These are phyloP conservation scores for Alternaria atra DNA, from an alignment of 2,329 filamentous ascomycete species.

Conservation along the genomic window DNA sequence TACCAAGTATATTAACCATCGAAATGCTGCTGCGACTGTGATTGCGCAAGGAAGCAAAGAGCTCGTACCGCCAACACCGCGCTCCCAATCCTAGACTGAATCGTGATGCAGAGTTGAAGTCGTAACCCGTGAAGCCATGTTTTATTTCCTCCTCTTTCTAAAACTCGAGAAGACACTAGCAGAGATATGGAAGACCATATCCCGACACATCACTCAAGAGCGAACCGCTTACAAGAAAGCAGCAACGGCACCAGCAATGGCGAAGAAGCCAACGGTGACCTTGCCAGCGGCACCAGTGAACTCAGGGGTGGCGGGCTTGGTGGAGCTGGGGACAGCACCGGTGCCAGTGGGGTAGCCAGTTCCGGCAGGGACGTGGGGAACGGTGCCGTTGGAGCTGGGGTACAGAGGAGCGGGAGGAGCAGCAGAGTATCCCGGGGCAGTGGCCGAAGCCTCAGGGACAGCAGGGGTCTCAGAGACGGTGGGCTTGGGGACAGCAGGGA, in stretches of 20 bases:
- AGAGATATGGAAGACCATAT: constrained; percentile 7
- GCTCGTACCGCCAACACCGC: constrained; percentile 39
- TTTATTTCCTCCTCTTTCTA: constrained; percentile 26
- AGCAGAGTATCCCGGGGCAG: constrained; percentile 16
- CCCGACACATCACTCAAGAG: constrained; percentile 25
- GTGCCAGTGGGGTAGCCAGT: constrained; percentile 32
- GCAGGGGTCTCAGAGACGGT: neutral
- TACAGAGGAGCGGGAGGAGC: constrained; percentile 26
- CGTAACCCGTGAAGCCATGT: constrained; percentile 43
- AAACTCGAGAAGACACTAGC: constrained; percentile 20
- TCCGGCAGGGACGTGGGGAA: constrained; percentile 33
- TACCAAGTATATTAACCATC: constrained; percentile 46
- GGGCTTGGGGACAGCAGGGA: constrained; percentile 1
- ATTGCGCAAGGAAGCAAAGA: constrained; percentile 34
- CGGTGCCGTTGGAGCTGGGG: constrained; percentile 16
- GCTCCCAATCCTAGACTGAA: constrained; percentile 46
- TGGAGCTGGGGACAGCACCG: constrained; percentile 39
- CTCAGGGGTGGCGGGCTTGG: constrained; percentile 37
- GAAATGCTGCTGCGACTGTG: constrained; percentile 42
- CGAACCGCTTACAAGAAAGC: constrained; percentile 50
- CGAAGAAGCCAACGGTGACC: constrained; percentile 62
- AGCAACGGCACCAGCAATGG: constrained; percentile 60
- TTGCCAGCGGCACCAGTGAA: constrained; percentile 64
- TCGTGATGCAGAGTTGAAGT: constrained; percentile 45
- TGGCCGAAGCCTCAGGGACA: neutral